phyloP scores from a whole-genome alignment of 1,139 yeast species.

The Geotrichum restrictum region DNA sequence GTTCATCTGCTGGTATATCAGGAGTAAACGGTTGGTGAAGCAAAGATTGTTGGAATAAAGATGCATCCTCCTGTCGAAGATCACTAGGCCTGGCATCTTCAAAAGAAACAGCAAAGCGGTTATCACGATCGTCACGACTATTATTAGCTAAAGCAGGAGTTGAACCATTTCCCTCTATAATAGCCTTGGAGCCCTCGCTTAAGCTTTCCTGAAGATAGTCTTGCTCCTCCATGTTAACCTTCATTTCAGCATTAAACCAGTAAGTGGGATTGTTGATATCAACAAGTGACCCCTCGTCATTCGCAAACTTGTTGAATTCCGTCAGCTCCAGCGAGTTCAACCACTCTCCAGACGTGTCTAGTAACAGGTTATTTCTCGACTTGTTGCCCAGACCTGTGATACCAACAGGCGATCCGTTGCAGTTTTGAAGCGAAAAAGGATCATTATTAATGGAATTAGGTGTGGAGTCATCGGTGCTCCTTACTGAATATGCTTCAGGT shows the following conservation, averaged over 20 bases:
- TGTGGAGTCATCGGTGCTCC: background rate
- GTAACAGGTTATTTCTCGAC: conserved; percentile 13
- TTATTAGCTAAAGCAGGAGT: background rate
- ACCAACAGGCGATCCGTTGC: background rate
- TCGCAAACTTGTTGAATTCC: conserved; percentile 16
- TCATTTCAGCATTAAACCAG: conserved; percentile 12
- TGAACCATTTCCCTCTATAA: background rate
- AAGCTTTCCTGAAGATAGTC: background rate
- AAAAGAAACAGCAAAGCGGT: no score
- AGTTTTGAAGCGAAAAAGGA: background rate
- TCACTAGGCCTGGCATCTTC: background rate
- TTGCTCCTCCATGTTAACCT: background rate
- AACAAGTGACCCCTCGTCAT: background rate
- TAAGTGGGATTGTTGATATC: conserved; percentile 12
- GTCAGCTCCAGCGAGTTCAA: conserved; percentile 18
- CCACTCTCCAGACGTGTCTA: conserved; percentile 22
- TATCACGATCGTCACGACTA: no score
- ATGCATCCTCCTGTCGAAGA: conserved; percentile 4
- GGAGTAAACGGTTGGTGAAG: conserved; percentile 18
- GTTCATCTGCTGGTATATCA: background rate
- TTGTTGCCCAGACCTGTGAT: conserved; percentile 6
- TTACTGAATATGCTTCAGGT: background rate
- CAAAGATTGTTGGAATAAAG: conserved; percentile 15
- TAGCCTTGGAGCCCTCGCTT: background rate
- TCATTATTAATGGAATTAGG: background rate